phyloP scores from a whole-genome alignment of 2,329 filamentous ascomycete genomes.

The Venturiaceae sp. region DNA sequence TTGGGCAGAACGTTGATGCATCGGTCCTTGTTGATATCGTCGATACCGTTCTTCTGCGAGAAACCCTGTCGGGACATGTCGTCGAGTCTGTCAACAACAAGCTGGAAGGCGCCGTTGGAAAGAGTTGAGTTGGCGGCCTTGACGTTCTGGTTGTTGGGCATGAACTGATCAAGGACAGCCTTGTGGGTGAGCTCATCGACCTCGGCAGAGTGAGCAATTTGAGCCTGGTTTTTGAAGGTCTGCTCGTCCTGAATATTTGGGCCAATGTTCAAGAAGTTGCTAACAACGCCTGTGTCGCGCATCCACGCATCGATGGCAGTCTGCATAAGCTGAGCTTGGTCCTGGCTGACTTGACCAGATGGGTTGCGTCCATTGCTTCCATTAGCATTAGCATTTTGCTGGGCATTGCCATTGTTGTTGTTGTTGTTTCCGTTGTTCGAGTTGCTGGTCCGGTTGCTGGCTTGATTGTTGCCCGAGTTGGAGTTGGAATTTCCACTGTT shows the following conservation, averaged over 20 bases:
- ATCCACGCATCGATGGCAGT: conserved; percentile 6
- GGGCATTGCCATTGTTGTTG: neutral
- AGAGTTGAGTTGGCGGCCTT: conserved; percentile 5
- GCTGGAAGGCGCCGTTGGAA: conserved; percentile 7
- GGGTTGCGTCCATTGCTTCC: neutral
- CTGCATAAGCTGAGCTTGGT: conserved; percentile 3
- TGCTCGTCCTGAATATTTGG: neutral
- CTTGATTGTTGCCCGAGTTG: neutral
- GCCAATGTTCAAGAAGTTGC: conserved; percentile 7
- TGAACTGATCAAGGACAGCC: conserved; percentile 7
- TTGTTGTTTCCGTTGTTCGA: neutral
- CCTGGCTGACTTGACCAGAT: neutral
- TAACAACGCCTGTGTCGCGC: conserved; percentile 6
- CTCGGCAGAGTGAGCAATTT: conserved; percentile 7
- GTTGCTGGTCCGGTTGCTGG: neutral
- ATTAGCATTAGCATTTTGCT: neutral
- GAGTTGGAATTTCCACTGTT: neutral
- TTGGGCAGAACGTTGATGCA: conserved; percentile 8
- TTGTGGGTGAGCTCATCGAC: conserved; percentile 8
- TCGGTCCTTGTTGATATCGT: conserved; percentile 6
- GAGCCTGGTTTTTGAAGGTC: conserved; percentile 5
- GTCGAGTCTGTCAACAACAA: conserved; percentile 6
- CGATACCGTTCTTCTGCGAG: neutral
- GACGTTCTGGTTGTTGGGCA: conserved; percentile 4
- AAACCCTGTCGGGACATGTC: conserved; percentile 1